Conservation (phyloP, 2,329 filamentous ascomycete species). For the Dactylellina parvicollis region DNA sequence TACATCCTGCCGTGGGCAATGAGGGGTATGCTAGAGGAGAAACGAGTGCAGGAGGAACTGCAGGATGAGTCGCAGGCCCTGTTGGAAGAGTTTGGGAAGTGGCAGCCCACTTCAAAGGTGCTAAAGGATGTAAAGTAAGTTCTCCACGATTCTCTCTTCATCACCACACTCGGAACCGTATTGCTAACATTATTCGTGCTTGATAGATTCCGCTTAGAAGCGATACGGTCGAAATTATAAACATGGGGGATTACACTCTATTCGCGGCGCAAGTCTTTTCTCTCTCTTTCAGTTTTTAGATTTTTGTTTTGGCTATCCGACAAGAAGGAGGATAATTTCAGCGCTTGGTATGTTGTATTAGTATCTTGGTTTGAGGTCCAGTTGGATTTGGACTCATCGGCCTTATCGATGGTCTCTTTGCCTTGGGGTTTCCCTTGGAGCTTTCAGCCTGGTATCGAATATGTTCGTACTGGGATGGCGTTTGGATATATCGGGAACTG, state of each 20-base stretch:
- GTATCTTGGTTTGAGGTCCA: too few relatives aligned
- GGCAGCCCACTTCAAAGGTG: constrained; percentile 89
- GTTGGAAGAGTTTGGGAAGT: constrained; percentile 88
- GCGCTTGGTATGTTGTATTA: too few relatives aligned
- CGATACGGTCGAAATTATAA: constrained; percentile 50
- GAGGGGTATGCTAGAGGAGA: constrained; percentile 89
- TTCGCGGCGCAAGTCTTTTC: neutral
- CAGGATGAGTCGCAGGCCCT: constrained; percentile 79
- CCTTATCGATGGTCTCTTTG: neutral
- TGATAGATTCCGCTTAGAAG: constrained; percentile 45
- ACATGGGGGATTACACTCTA: neutral
- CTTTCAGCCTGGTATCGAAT: neutral
- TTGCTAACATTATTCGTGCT: neutral
- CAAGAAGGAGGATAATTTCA: too few relatives aligned
- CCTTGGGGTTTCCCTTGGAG: constrained; percentile 27
- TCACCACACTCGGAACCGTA: neutral
- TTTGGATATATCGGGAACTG: too few relatives aligned
- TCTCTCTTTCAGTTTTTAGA: neutral
- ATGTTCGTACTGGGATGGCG: neutral
- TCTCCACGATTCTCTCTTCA: neutral
- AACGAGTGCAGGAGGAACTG: constrained; percentile 84
- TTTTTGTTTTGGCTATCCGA: constrained; percentile 4
- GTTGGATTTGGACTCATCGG: too few relatives aligned
- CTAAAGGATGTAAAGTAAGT: constrained; percentile 88
- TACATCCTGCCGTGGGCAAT: constrained; percentile 89